These are phyloP conservation scores for Fusarium metavorans DNA, from an alignment of 2,329 filamentous ascomycete species.

Conservation along the genomic window DNA sequence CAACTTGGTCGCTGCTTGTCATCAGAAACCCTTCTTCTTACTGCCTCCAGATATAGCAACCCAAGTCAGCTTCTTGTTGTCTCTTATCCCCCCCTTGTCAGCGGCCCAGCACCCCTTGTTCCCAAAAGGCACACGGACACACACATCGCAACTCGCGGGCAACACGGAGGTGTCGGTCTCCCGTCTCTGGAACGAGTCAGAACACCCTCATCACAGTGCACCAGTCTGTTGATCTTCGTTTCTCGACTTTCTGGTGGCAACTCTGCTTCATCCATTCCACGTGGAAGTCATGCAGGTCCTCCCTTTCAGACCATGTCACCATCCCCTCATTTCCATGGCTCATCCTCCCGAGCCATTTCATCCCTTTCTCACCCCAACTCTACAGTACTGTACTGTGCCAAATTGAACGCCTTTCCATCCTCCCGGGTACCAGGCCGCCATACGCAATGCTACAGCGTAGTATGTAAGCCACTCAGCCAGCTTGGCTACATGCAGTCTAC, in stretches of 20 bases:
- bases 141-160: slow-evolving; percentile 8
- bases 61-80: not conserved
- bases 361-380: slow-evolving; percentile 20
- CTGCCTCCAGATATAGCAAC: slow-evolving; percentile 21
- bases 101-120: slow-evolving; percentile 16
- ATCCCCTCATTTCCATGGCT: slow-evolving; percentile 17
- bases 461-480: slow-evolving; percentile 2
- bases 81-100: slow-evolving; percentile 23
- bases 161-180: slow-evolving; percentile 6
- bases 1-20: not conserved
- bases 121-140: slow-evolving; percentile 28
- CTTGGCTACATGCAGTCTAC: not conserved
- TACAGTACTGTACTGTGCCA: not conserved
- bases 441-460: not conserved
- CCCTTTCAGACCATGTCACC: slow-evolving; percentile 34
- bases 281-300: slow-evolving; percentile 42
- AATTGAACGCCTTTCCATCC: slow-evolving; percentile 4
- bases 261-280: slow-evolving; percentile 27
- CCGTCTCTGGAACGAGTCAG: not conserved
- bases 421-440: slow-evolving; percentile 3
- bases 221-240: slow-evolving; percentile 23
- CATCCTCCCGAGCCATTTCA: not conserved
- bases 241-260: slow-evolving; percentile 5
- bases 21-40: not conserved
- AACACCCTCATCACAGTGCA: slow-evolving; percentile 17